phyloP scores from a whole-genome alignment of 768 basidiomycete species.

The Cyathus striatus region DNA sequence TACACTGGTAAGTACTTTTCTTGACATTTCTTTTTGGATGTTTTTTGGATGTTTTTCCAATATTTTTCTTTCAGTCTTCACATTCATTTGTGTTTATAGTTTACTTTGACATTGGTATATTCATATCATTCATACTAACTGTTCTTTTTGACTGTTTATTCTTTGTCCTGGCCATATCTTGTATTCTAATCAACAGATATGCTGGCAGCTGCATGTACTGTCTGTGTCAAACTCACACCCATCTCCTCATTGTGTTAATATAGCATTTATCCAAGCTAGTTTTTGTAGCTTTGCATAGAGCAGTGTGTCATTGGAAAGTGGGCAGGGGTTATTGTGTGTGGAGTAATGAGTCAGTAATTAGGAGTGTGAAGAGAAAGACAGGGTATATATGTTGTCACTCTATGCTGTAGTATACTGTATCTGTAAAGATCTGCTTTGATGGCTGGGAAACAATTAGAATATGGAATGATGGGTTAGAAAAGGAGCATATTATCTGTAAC shows the following conservation, averaged over 20 bases:
- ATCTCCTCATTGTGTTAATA: too few species aligned
- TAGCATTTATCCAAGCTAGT: too few species aligned
- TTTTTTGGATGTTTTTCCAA: slow-evolving; percentile 7
- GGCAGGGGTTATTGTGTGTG: slow-evolving; percentile 3
- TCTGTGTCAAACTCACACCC: too few species aligned
- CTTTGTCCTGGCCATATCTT: too few species aligned
- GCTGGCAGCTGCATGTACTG: too few species aligned
- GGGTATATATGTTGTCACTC: slow-evolving; percentile 20
- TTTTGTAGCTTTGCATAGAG: slow-evolving; percentile 4
- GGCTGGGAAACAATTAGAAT: slow-evolving; percentile 5
- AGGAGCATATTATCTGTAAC: slow-evolving; percentile 8
- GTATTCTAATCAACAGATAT: too few species aligned
- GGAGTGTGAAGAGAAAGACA: too few species aligned
- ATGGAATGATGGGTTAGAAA: neutral
- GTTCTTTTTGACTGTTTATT: too few species aligned
- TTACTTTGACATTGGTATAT: too few species aligned
- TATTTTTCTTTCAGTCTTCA: slow-evolving; percentile 4
- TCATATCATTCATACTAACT: too few species aligned
- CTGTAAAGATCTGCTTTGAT: slow-evolving; percentile 11
- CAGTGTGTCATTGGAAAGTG: neutral
- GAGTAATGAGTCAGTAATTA: slow-evolving; percentile 6
- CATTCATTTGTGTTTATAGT: too few species aligned
- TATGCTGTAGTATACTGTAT: slow-evolving; percentile 12
- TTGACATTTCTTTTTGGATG: neutral
- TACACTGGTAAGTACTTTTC: slow-evolving; percentile 9